Percentiles rank a stretch among this genome's conserved stretches.
These are phyloP conservation scores for Ophiostoma ips DNA, from an alignment of 2,329 filamentous ascomycete genomes.

Conservation along the genomic window DNA sequence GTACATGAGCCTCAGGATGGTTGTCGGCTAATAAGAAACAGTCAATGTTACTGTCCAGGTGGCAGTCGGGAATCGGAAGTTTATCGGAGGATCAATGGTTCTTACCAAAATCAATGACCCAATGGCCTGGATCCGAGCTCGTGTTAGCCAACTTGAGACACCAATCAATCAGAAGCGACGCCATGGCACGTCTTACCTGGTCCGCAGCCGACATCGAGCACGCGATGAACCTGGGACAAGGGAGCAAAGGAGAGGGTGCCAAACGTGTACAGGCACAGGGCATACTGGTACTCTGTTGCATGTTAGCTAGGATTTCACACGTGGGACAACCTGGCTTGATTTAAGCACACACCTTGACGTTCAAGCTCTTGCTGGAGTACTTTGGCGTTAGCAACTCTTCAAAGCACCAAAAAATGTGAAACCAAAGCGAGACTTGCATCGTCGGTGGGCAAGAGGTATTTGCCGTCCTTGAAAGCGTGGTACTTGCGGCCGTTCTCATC, in stretches of 20 bases:
- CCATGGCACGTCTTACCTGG: slow-evolving; percentile 16
- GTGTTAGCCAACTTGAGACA: not conserved
- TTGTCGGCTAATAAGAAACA: slow-evolving; percentile 13
- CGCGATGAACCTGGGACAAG: slow-evolving; percentile 25
- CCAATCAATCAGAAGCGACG: not conserved
- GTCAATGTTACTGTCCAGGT: not conserved
- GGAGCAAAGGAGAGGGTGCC: slow-evolving; percentile 31
- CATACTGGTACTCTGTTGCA: slow-evolving; percentile 21
- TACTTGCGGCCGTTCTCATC: slow-evolving; percentile 27
- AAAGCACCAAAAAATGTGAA: no score
- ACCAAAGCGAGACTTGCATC: slow-evolving; percentile 16
- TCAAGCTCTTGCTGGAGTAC: slow-evolving; percentile 22
- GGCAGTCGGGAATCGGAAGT: not conserved
- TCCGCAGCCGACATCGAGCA: slow-evolving; percentile 37
- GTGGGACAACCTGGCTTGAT: not conserved
- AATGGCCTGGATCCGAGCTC: slow-evolving; percentile 15
- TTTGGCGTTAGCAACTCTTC: no score
- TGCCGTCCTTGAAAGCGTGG: slow-evolving; percentile 25
- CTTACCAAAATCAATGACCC: slow-evolving; percentile 20
- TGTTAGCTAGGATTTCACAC: not conserved
- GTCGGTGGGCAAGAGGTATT: slow-evolving; percentile 25
- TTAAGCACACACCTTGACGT: slow-evolving; percentile 17
- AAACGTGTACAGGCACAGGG: slow-evolving; percentile 27
- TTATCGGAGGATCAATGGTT: not conserved
- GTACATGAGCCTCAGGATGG: slow-evolving; percentile 16